Base-by-base conservation (phyloP, 228 moss, liverwort and hornwort genomes). In the Sphagnum fallax region DNA sequence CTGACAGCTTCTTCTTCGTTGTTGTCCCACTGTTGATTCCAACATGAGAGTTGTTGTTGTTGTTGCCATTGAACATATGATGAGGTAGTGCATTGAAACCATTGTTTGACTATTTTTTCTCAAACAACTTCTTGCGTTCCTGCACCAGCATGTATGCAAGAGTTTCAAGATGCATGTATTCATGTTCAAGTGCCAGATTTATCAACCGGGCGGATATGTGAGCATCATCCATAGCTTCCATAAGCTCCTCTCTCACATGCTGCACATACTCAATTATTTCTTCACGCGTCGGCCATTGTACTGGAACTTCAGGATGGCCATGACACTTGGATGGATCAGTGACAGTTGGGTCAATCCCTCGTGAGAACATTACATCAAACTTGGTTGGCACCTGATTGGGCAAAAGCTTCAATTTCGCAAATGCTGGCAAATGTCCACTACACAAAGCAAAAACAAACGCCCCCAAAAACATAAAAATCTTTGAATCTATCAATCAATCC, bases 151-250 rank as follows among this genome's bases (percentile, higher is more conserved):
- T 83, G 74, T 83, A 83, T 11, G 68, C 51, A 18, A 79, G 71
- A 12, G 83, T 79, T 61, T 83, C 83, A 47, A 73, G 83, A 16
- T 83, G 83, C 83, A 83, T 83, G 5, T 71, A 67, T 11, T 76
- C 76, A 50, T 83, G 83, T 55, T 83, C 79, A 8, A 79, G 11
- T 32, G 71, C 62, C 50, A 83, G 71, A 6, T 49, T 72, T 5
- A 79, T 66, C 16, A 76, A 73, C 14, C 68, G 73, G 6, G 73
- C 15, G 4, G 48, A 55, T 70, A 4, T 47, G 52, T 4, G 4
- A 58, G 60, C 61, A 65, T 48, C 12, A 12, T 51, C 60, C 10
- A 73, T 5, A 60, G 74, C 70, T 0, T 69, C 14, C 68, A 83
- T 13, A 8, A 79, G 47, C 64, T 53, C 70, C 13, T 69, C 52